Base-by-base conservation (phyloP, 495 filamentous ascomycete species). In the Penicillium cataractarum region DNA sequence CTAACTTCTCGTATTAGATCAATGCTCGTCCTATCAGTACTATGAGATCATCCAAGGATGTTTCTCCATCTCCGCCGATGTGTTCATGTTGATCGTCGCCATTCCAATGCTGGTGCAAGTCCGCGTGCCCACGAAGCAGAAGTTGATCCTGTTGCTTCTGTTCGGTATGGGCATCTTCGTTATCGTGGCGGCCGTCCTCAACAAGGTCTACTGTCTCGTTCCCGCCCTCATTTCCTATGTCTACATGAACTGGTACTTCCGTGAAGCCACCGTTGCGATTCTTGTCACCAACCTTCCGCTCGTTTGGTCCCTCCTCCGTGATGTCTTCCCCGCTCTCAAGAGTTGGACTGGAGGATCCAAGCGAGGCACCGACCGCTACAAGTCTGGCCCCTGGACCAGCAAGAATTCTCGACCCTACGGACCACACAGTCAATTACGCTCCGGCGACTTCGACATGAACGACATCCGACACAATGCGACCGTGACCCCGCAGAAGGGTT, bases 241-340 rank as follows among this genome's bases (percentile, higher is more conserved):
- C 54, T 90, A 88, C 81, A 86, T 86, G 60, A 87, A 83, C 70
- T 91, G 88, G 88, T 90, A 91, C 71, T 80, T 84, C 65, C 85
- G 88, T n/a, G 88, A 91, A 82, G 83, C 83, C 19, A 82, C 82
- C 5, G 89, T 87, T 4, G 86, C 87, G 3, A 78, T 90, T 40
- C 76, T 88, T 12, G 86, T 89, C 15, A 84, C 85, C 57, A 90
- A 90, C 64, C 74, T 90, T 4, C 88, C 88, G 0, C 84, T 87
- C 59, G 78, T 84, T 61, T 90, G 87, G 86, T 84, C 86, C 1
- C 79, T 88, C 3, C 71, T 89, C 21, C 82, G 84, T 31, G 83
- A 84, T 48, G 72, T 84, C 35, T 89, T 90, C 74, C 82, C 83
- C 6, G 72, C 71, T 3, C 72, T 83, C 66, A 77, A 76, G 62